Conservation (phyloP, 306 rosid species). For the Malus orientalis region DNA sequence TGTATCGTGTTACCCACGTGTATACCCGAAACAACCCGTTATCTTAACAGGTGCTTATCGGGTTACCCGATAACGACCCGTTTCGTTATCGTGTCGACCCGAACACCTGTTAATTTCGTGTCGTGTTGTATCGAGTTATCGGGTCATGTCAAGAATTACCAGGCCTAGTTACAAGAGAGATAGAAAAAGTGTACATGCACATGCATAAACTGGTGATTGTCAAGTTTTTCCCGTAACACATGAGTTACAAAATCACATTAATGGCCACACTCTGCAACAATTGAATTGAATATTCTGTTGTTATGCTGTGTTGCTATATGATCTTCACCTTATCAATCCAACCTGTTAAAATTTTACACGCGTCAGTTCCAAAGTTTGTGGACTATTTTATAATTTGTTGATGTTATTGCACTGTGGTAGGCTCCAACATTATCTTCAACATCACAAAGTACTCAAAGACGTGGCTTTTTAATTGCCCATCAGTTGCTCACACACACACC, state of each 20-base stretch:
- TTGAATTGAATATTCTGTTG: not conserved
- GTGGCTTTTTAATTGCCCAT: conserved; percentile 63
- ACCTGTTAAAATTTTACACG: not conserved
- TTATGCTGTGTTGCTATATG: not conserved
- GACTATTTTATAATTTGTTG: not conserved
- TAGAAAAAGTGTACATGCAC: no score
- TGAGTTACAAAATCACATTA: not conserved
- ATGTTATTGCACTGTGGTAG: not conserved
- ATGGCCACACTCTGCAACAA: not conserved
- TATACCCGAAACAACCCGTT: no score
- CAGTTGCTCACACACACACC: conserved; percentile 39
- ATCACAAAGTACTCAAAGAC: conserved; percentile 32
- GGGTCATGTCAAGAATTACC: no score
- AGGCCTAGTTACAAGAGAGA: not conserved
- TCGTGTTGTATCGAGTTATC: no score
- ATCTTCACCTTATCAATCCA: not conserved
- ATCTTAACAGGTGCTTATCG: no score
- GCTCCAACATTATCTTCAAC: conserved; percentile 33
- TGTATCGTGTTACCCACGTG: no score
- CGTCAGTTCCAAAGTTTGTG: not conserved
- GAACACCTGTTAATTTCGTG: no score
- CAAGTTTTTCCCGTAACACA: not conserved
- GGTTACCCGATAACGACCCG: no score
- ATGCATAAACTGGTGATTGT: not conserved
- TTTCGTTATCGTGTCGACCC: no score